Evolutionary conservation across 306 rosid genomes (phyloP).

Genomic region (Mucuna pruriens): DNA sequence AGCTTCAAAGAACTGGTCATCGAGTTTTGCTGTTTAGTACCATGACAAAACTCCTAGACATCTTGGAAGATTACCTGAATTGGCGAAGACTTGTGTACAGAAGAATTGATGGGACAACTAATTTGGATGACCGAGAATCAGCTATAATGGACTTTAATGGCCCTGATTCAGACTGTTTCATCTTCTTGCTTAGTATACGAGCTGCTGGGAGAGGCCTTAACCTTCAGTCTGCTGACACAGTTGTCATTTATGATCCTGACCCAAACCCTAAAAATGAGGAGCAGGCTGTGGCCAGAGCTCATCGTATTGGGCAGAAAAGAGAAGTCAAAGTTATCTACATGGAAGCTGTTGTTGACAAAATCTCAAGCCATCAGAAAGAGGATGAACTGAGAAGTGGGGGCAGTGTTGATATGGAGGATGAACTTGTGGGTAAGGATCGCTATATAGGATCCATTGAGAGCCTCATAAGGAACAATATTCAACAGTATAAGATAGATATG

Average conservation of each 20-base stretch:
- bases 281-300: conserved; percentile 99
- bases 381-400: conserved; percentile 90
- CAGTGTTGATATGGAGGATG: conserved; percentile 81
- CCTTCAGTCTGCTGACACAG: conserved; percentile 99
- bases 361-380: conserved; percentile 89
- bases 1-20: conserved; percentile 95
- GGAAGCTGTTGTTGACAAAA: conserved; percentile 98
- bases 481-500: conserved; percentile 98
- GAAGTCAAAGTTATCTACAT: conserved; percentile 95
- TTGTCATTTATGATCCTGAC: conserved; percentile 95
- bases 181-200: conserved; percentile 97
- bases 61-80: conserved; percentile 93
- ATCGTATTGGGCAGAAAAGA: conserved; percentile 96
- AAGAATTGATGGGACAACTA: conserved; percentile 97
- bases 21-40: conserved; percentile 96
- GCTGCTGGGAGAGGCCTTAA: conserved; percentile 99
- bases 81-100: conserved; percentile 84
- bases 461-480: conserved; percentile 94
- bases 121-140: conserved; percentile 96
- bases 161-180: conserved; percentile 78
- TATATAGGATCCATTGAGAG: conserved; percentile 95
- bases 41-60: conserved; percentile 95
- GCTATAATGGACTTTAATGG: conserved; percentile 96
- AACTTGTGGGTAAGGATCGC: conserved; percentile 97
- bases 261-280: conserved; percentile 99